These are phyloP conservation scores for Colletotrichum costaricense DNA, from an alignment of 2,329 filamentous ascomycete species.

Conservation along the genomic window DNA sequence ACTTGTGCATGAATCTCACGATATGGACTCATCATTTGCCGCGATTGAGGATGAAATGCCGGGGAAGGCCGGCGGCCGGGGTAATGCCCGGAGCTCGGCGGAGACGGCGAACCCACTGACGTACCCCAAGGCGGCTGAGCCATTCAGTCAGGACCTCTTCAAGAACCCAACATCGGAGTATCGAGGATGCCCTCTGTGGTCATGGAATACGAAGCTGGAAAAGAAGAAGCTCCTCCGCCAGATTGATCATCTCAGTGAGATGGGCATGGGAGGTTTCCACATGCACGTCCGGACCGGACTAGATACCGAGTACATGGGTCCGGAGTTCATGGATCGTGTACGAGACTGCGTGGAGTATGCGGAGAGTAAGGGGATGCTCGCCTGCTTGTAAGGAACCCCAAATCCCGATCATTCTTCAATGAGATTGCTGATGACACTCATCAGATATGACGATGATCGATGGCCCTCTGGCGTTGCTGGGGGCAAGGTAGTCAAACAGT, in stretches of 20 bases:
- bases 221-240: slow-evolving; percentile 43
- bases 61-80: not conserved
- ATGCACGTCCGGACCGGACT: slow-evolving; percentile 46
- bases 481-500: slow-evolving; percentile 41
- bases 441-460: slow-evolving; percentile 43
- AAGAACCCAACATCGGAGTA: slow-evolving; percentile 44
- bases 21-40: slow-evolving; percentile 23
- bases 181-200: slow-evolving; percentile 44
- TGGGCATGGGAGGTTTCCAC: slow-evolving; percentile 47
- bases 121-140: slow-evolving; percentile 40
- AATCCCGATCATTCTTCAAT: not conserved
- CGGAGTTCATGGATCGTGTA: slow-evolving; percentile 45
- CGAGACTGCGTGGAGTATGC: slow-evolving; percentile 45
- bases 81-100: not conserved
- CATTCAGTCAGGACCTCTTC: slow-evolving; percentile 43
- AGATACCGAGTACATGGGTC: slow-evolving; percentile 46
- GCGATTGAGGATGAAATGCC: not conserved
- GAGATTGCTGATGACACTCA: not conserved
- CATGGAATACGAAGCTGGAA: slow-evolving; percentile 45
- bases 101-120: slow-evolving; percentile 40
- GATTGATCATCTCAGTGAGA: slow-evolving; percentile 43
- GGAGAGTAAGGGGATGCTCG: slow-evolving; percentile 44
- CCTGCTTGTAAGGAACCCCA: slow-evolving; percentile 39
- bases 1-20: not conserved
- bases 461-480: slow-evolving; percentile 46